These are phyloP conservation scores for Emiliania huxleyi DNA, from an alignment of 78 protist species.

Conservation along the genomic window DNA sequence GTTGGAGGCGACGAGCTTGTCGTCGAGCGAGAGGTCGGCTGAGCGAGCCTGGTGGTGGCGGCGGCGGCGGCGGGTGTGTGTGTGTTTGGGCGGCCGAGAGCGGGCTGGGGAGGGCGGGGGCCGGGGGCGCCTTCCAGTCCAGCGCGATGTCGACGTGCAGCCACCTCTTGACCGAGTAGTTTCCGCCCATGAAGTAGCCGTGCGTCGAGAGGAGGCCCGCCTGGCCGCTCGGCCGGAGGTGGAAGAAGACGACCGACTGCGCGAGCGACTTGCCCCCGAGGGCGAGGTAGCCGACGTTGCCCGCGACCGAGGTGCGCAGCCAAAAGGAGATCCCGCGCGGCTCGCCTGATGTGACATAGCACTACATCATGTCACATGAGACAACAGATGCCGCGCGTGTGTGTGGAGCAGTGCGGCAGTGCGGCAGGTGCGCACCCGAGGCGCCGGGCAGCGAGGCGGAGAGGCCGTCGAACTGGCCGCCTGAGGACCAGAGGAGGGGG, in stretches of 20 bases:
- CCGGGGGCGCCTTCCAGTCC: background rate
- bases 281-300: background rate
- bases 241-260: background rate
- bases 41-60: too few relatives aligned
- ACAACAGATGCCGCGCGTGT: too few relatives aligned
- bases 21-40: background rate
- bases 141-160: background rate
- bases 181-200: background rate
- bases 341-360: too few relatives aligned
- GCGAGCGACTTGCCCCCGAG: background rate
- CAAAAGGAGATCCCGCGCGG: background rate
- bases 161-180: background rate
- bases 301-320: background rate
- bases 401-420: too few relatives aligned
- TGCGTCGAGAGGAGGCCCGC: background rate
- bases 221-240: background rate
- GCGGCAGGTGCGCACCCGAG: too few relatives aligned
- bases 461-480: background rate
- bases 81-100: too few relatives aligned
- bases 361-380: too few relatives aligned
- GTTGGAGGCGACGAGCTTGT: background rate
- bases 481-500: too few relatives aligned
- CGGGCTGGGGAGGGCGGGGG: too few relatives aligned
- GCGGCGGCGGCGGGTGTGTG: too few relatives aligned
- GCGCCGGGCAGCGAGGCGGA: background rate